phyloP scores from a whole-genome alignment of 345 rosid species.

The Jatropha curcas region DNA sequence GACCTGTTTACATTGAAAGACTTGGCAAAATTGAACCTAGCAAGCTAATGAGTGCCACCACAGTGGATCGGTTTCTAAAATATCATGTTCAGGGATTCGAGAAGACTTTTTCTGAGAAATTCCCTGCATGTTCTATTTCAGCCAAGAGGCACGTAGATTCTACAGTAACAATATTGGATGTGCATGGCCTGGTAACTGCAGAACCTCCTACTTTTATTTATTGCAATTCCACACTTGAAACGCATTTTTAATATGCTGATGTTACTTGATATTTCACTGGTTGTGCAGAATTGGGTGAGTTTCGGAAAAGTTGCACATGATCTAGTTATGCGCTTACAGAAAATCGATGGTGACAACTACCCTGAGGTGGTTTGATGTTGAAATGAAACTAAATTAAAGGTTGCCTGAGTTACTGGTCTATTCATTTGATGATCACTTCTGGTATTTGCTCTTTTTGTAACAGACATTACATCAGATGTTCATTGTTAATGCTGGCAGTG shows the following conservation, averaged over 20 bases:
- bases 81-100: slow-evolving; percentile 93
- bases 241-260: not conserved
- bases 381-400: not conserved
- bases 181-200: slow-evolving; percentile 72
- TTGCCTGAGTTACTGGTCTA: slow-evolving; percentile 1
- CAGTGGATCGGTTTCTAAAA: slow-evolving; percentile 82
- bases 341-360: slow-evolving; percentile 96
- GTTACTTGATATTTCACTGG: slow-evolving; percentile 14
- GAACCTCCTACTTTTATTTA: slow-evolving; percentile 10
- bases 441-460: slow-evolving; percentile 17
- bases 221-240: slow-evolving; percentile 8
- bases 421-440: slow-evolving; percentile 17
- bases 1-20: slow-evolving; percentile 86
- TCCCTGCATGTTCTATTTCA: slow-evolving; percentile 88
- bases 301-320: slow-evolving; percentile 91
- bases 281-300: slow-evolving; percentile 81
- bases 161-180: slow-evolving; percentile 78
- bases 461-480: slow-evolving; percentile 95
- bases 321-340: slow-evolving; percentile 88
- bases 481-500: slow-evolving; percentile 84
- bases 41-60: slow-evolving; percentile 79
- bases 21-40: slow-evolving; percentile 73
- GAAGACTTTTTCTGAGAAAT: slow-evolving; percentile 82
- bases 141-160: slow-evolving; percentile 79
- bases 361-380: slow-evolving; percentile 71